A percentile compares a stretch with the other conserved stretches of the same genome.
phyloP scores from a whole-genome alignment of 805 yeast species.

The Lachancea sp. region DNA sequence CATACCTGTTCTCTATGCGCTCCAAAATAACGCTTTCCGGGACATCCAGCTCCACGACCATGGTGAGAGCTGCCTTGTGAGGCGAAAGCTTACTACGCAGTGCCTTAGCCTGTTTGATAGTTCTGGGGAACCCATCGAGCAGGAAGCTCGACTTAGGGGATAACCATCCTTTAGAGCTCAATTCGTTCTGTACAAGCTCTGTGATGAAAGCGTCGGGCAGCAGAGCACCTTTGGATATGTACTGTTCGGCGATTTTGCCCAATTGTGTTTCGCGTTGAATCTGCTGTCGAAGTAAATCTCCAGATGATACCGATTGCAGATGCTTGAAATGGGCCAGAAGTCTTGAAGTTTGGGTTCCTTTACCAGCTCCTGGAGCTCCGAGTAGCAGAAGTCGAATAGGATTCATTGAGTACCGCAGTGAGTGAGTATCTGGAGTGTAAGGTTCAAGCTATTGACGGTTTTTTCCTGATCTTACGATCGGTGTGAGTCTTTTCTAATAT shows the following conservation, averaged over 20 bases:
- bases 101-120: conserved; percentile 59
- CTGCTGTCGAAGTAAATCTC: conserved; percentile 72
- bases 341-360: conserved; percentile 79
- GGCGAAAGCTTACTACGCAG: conserved; percentile 41
- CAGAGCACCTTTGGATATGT: conserved; percentile 57
- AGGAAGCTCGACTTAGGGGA: conserved; percentile 52
- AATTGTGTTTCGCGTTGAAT: conserved; percentile 47
- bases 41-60: conserved; percentile 82
- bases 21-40: conserved; percentile 78
- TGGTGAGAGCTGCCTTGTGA: conserved; percentile 44
- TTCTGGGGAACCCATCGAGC: conserved; percentile 90
- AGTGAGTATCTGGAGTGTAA: too few relatives aligned
- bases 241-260: conserved; percentile 51
- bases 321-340: conserved; percentile 48
- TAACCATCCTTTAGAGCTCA: conserved; percentile 28
- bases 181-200: conserved; percentile 45
- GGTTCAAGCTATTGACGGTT: too few relatives aligned
- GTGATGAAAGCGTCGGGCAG: conserved; percentile 72
- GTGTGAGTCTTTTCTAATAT: too few relatives aligned
- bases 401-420: conserved; percentile 1
- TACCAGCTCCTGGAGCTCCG: conserved; percentile 96
- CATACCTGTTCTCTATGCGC: conserved; percentile 79
- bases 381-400: conserved; percentile 65
- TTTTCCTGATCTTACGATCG: too few relatives aligned
- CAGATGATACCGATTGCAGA: conserved; percentile 66